Evolutionary conservation across 2,329 filamentous ascomycete species (phyloP), one percentile per base, ranked within the genome.

Genomic region (Shiraia sp.): DNA sequence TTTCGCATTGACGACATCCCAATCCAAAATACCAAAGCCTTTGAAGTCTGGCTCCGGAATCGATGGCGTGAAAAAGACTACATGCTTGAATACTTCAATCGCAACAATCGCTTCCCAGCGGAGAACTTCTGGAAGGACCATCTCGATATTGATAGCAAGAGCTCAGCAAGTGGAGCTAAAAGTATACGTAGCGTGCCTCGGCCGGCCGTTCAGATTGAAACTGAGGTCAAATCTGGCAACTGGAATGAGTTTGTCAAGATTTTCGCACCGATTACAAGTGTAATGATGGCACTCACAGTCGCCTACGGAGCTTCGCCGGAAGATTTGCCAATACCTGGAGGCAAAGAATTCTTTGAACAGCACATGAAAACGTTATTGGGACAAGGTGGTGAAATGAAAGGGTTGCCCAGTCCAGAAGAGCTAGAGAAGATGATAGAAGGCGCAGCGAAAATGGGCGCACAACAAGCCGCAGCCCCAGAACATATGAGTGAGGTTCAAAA

Each of bases 1-100:
- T 96, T 95, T 70, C 80, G 81, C 24, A 66, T 96, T 10, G 79
- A 80, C 15, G 83, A 90, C 14, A 95, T 99, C 30, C 92, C 92
- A 0, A 79, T 95, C 8, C 79, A 90, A 23, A 81, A 86, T 54
- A 78, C 80, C 12, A 79, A 86, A 28, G 76, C 80, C 6, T 99
- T 99, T 60, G 90, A 95, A 42, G 60, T 77, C 3, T 99, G 93
- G 93, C 76, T 97, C 19, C 80, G 85, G 23, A 84, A 88, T 42
- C 81, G 90, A 31, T 99, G 93, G 93, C 81, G 85, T 36, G 90
- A 96, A 66, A 99, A 99, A 68, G 92, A 99, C 59, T 82, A 83
- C 22, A 77, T 96, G 32, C 81, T 99, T 62, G 90, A 96, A 55
- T 81, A 90, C 52, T 97, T 90, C 65, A 74, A 66, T 26, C 72